phyloP scores from a whole-genome alignment of 257 asterid genomes.

The Thymus quinquecostatus region DNA sequence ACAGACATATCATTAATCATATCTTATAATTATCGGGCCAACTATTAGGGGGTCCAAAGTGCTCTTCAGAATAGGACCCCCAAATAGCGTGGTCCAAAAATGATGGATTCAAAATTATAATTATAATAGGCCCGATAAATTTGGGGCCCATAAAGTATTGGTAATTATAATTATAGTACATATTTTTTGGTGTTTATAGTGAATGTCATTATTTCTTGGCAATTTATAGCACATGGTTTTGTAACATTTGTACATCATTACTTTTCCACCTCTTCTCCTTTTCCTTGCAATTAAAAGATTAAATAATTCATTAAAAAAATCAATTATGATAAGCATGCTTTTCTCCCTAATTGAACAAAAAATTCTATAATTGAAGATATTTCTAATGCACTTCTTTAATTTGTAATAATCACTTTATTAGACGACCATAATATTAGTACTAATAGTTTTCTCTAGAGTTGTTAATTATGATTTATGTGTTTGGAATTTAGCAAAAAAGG shows the following conservation, averaged over 20 bases:
- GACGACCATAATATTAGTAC: no score
- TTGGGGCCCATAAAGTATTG: constrained; percentile 33
- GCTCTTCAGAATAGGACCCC: no score
- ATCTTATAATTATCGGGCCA: no score
- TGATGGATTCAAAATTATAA: no score
- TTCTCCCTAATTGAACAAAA: neutral
- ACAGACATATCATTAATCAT: no score
- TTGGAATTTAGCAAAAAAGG: constrained; percentile 24
- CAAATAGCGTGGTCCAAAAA: no score
- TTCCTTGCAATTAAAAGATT: neutral
- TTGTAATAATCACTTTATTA: neutral
- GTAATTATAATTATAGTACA: constrained; percentile 34
- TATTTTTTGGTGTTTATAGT: constrained; percentile 30
- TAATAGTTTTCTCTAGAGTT: no score
- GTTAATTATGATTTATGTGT: neutral
- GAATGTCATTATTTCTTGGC: constrained; percentile 50
- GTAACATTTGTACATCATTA: constrained; percentile 32
- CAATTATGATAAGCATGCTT: neutral
- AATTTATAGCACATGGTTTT: constrained; percentile 56
- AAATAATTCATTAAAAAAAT: neutral
- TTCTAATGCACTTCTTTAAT: neutral
- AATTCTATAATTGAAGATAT: neutral
- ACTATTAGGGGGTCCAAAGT: no score
- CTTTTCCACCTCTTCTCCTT: constrained; percentile 3
- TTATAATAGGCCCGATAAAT: neutral